phyloP scores from a whole-genome alignment of 2,329 filamentous ascomycete species.

The Talaromyces sp. region DNA sequence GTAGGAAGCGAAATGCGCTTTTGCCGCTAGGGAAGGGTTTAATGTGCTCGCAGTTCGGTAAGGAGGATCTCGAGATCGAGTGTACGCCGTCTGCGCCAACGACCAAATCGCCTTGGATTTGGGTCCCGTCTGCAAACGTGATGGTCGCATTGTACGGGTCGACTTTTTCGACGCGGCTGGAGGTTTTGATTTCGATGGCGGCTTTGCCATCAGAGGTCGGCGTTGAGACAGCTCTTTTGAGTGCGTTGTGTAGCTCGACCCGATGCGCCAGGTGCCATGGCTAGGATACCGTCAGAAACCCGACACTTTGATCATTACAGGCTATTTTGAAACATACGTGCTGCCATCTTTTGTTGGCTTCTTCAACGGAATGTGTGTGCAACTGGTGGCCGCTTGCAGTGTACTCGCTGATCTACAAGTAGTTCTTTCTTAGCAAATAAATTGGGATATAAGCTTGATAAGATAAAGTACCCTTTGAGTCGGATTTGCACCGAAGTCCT shows the following conservation, averaged over 20 bases:
- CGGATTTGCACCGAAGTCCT: constrained; percentile 40
- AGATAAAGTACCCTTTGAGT: constrained; percentile 25
- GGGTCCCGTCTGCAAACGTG: constrained; percentile 45
- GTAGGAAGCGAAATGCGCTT: constrained; percentile 56
- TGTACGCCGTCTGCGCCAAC: constrained; percentile 56
- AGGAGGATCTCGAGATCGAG: constrained; percentile 27
- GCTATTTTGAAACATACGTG: constrained; percentile 24
- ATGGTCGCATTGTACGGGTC: constrained; percentile 42
- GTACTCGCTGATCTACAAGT: constrained; percentile 37
- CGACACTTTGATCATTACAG: background rate
- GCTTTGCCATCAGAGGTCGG: constrained; percentile 33
- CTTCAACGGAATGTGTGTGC: constrained; percentile 29
- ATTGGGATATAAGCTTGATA: background rate
- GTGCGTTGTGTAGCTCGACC: constrained; percentile 49
- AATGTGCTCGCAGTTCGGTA: constrained; percentile 22
- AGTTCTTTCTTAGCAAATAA: constrained; percentile 7
- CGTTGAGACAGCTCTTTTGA: constrained; percentile 47
- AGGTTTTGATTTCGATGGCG: constrained; percentile 40
- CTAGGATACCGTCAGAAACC: constrained; percentile 19
- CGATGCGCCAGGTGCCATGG: constrained; percentile 55
- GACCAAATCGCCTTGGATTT: constrained; percentile 48
- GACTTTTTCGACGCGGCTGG: constrained; percentile 44
- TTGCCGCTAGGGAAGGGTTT: constrained; percentile 50
- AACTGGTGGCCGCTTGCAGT: constrained; percentile 33
- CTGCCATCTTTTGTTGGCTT: constrained; percentile 28